These are phyloP conservation scores for Acarospora socialis DNA, from an alignment of 2,329 filamentous ascomycete genomes.

Conservation along the genomic window DNA sequence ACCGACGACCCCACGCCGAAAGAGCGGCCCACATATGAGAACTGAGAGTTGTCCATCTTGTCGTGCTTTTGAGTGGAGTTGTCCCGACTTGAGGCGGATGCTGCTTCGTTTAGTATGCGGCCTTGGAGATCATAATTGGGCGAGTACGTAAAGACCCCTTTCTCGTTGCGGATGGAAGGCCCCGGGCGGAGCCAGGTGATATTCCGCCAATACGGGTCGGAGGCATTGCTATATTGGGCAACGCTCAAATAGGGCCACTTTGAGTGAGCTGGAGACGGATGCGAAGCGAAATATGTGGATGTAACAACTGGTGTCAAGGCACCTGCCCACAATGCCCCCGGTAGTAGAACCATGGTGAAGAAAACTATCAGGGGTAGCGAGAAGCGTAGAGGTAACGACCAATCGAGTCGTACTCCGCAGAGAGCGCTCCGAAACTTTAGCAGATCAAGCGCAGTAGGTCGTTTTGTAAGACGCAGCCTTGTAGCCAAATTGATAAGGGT, in stretches of 20 bases:
- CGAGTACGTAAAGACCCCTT: slow-evolving; percentile 17
- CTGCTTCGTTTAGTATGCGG: slow-evolving; percentile 14
- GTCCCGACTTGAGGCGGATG: slow-evolving; percentile 14
- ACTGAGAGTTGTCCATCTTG: slow-evolving; percentile 18
- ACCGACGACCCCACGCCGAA: slow-evolving; percentile 18
- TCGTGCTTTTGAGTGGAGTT: slow-evolving; percentile 12
- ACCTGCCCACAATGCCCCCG: slow-evolving; percentile 6
- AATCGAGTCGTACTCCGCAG: neutral
- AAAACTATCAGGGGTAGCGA: neutral
- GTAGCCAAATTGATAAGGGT: too few relatives aligned
- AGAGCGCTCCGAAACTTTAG: slow-evolving; percentile 3
- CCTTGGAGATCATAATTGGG: slow-evolving; percentile 15
- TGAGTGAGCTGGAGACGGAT: too few relatives aligned
- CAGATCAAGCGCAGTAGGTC: slow-evolving; percentile 5
- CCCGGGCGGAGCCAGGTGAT: too few relatives aligned
- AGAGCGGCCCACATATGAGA: slow-evolving; percentile 17
- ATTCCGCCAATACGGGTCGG: too few relatives aligned
- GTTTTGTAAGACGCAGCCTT: too few relatives aligned
- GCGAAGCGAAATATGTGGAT: too few relatives aligned
- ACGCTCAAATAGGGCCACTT: too few relatives aligned
- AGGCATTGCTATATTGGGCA: too few relatives aligned
- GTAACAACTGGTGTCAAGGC: slow-evolving; percentile 5
- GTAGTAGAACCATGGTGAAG: slow-evolving; percentile 1
- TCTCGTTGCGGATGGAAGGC: too few relatives aligned
- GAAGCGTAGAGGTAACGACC: neutral